phyloP scores from a whole-genome alignment of 1,139 yeast species.

The Candida sp. region DNA sequence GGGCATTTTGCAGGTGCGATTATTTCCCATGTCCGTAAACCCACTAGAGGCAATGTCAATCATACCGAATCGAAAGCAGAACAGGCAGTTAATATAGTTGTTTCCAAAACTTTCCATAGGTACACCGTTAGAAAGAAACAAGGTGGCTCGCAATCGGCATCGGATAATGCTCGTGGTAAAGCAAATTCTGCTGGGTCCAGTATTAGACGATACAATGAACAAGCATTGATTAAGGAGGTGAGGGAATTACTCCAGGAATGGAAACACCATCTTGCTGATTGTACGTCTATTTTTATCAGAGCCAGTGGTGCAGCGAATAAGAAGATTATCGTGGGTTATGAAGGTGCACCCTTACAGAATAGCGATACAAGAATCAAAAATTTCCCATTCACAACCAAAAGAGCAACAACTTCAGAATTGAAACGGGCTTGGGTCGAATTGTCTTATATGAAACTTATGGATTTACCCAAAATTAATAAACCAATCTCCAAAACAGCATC shows the following conservation, averaged over 20 bases:
- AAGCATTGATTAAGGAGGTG: constrained; percentile 74
- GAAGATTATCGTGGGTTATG: constrained; percentile 65
- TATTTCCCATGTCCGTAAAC: constrained; percentile 64
- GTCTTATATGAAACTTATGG: constrained; percentile 53
- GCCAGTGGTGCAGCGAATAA: constrained; percentile 77
- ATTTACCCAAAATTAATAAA: constrained; percentile 50
- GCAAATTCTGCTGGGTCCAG: constrained; percentile 97
- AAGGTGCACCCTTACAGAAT: constrained; percentile 44
- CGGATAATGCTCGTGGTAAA: constrained; percentile 88
- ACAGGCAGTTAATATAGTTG: constrained; percentile 63
- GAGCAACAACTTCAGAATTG: constrained; percentile 83
- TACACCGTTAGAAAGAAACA: constrained; percentile 96
- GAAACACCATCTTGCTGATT: constrained; percentile 54
- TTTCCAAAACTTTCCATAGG: constrained; percentile 86
- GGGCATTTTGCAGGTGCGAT: constrained; percentile 99
- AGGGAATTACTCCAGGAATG: constrained; percentile 64
- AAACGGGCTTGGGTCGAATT: constrained; percentile 83
- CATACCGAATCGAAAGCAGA: constrained; percentile 42
- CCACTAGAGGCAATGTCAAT: constrained; percentile 51
- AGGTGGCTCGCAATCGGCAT: constrained; percentile 96
- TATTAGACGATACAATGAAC: constrained; percentile 86
- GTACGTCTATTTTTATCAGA: constrained; percentile 72
- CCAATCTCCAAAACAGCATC: constrained; percentile 21
- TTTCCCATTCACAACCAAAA: constrained; percentile 85
- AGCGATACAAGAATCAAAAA: constrained; percentile 58